A percentile compares a stretch with the other conserved stretches of the same genome.
phyloP scores from a whole-genome alignment of 805 yeast species.

The Candida piceae region DNA sequence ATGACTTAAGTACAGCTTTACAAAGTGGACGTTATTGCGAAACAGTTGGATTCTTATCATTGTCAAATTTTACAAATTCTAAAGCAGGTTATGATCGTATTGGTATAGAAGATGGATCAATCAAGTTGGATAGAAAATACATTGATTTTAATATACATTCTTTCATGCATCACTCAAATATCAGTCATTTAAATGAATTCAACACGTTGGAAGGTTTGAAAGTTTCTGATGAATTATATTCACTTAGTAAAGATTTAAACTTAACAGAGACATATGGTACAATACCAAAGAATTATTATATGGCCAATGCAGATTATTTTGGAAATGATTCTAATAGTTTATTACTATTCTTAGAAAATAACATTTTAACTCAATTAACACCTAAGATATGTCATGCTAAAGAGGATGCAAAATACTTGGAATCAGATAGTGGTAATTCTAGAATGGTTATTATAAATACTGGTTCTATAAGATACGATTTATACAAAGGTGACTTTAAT shows the following conservation, averaged over 20 bases:
- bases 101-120: conserved; percentile 2
- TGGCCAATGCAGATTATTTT: conserved; percentile 58
- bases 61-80: conserved; percentile 25
- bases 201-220: conserved; percentile 50
- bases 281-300: conserved; percentile 62
- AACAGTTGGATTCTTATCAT: conserved; percentile 83
- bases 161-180: conserved; percentile 56
- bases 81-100: conserved; percentile 1
- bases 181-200: conserved; percentile 31
- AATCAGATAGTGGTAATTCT: conserved; percentile 28
- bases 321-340: conserved; percentile 48
- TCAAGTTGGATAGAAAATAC: conserved; percentile 53
- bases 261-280: conserved; percentile 56
- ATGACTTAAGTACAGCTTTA: conserved; percentile 63
- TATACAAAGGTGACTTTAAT: conserved; percentile 81
- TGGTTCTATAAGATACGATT: conserved; percentile 83
- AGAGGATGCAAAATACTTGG: conserved; percentile 3
- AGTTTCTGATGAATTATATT: conserved; percentile 40
- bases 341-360: conserved; percentile 50
- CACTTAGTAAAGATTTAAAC: conserved; percentile 40
- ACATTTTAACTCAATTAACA: conserved; percentile 39
- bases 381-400: conserved; percentile 20
- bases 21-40: conserved; percentile 94
- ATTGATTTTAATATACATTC: conserved; percentile 78
- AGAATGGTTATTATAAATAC: conserved; percentile 71